Base-by-base conservation (phyloP, 163 green algal species). In the Scenedesmus sp. region DNA sequence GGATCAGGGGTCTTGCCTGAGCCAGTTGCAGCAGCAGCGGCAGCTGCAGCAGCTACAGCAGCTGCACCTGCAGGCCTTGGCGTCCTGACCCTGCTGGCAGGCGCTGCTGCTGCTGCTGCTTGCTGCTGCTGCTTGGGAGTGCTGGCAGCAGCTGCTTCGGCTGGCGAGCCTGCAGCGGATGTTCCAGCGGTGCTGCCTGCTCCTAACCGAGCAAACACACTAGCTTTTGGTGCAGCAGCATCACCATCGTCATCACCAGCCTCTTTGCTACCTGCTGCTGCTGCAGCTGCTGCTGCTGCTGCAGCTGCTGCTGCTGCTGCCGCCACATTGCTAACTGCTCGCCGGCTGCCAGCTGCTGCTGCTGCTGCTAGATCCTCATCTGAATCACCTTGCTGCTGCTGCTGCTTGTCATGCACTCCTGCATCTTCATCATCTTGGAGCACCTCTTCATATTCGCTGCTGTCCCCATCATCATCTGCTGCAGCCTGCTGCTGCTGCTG, bases 371-470 rank as follows among this genome's bases (percentile, higher is more conserved):
- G 2, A 1, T 2, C 34, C 62, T 54, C 46, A 18, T 8, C 4
- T 84, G 55, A 8, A 56, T 34, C 20, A 5, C 52, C n/a, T 12
- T 55, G 56, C 82, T 88, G 16, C 83, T 66, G 57, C 83, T 74
- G 57, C 56, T 66, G 57, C 83, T 46, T 15, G 9, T 57, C 6
- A 54, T 60, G 83, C 64, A 26, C 60, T 56, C 34, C 64, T 76
- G 60, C 60, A 26, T 4, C 55, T 15, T 88, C 84, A 8, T 57
- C 59, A 52, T 60, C 84, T 6, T 79, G 12, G 0, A 55, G 9
- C 81, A 89, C 89, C 62, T 92, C 89, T 16, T 92, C 82, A 73
- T 89, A 92, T 1, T 86, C 89, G 85, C 82, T 88, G 20, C 15
- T 64, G 10, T 60, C 59, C 2, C 70, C 64, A 12, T 20, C 56